These are phyloP conservation scores for Phlyctochytrium planicorne DNA, from an alignment of 192 early-diverging fungal genomes.

Conservation along the genomic window DNA sequence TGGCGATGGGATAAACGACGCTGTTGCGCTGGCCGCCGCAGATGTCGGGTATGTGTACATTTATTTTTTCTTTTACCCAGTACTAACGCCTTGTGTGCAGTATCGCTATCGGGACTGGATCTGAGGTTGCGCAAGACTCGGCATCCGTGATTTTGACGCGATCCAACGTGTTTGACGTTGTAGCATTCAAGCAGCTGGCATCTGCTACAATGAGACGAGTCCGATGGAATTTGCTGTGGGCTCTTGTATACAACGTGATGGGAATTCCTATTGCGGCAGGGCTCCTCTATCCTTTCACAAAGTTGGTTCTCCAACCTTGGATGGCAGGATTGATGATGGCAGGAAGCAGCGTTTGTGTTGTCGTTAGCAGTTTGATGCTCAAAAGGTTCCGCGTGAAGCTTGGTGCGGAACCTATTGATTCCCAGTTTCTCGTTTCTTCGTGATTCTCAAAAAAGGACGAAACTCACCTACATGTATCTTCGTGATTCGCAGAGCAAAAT, in stretches of 20 bases:
- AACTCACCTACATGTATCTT: too few species aligned
- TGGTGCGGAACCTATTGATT: too few species aligned
- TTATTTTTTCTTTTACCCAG: slow-evolving; percentile 3
- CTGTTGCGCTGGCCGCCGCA: slow-evolving; percentile 83
- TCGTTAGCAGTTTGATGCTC: slow-evolving; percentile 68
- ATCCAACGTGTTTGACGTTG: slow-evolving; percentile 71
- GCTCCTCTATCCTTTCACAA: slow-evolving; percentile 54
- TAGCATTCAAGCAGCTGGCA: slow-evolving; percentile 75
- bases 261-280: slow-evolving; percentile 93
- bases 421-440: too few species aligned
- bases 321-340: slow-evolving; percentile 92
- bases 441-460: too few species aligned
- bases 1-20: slow-evolving; percentile 97
- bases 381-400: not conserved
- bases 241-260: slow-evolving; percentile 81
- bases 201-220: slow-evolving; percentile 76
- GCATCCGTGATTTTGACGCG: slow-evolving; percentile 81
- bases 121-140: slow-evolving; percentile 88
- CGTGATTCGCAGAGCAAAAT: too few species aligned
- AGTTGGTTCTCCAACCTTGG: slow-evolving; percentile 65
- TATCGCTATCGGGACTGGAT: slow-evolving; percentile 85
- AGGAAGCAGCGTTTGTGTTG: slow-evolving; percentile 77
- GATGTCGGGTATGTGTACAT: slow-evolving; percentile 68
- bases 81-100: slow-evolving; percentile 8
- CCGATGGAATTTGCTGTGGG: slow-evolving; percentile 86